phyloP scores from a whole-genome alignment of 1,284 basidiomycete species.

The Anthracocystis panici-leucophaei region DNA sequence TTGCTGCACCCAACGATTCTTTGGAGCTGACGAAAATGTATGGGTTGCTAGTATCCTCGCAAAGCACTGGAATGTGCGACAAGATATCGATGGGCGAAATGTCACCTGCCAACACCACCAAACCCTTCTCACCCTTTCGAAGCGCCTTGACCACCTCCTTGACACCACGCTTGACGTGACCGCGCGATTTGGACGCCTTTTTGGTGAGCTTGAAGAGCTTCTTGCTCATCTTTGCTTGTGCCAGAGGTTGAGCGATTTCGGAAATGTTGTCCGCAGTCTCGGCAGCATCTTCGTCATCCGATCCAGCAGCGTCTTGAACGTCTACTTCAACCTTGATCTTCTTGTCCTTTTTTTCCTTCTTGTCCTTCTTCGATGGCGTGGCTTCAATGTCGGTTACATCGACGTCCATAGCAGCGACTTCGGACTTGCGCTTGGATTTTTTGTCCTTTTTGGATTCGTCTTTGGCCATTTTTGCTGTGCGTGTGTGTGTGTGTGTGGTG shows the following conservation, averaged over 20 bases:
- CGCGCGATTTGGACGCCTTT: conserved; percentile 67
- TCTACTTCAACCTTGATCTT: conserved; percentile 36
- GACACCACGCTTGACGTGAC: conserved; percentile 69
- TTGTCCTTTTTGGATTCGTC: conserved; percentile 64
- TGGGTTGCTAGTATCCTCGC: conserved; percentile 93
- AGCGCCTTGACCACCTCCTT: conserved; percentile 69
- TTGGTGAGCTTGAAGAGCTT: conserved; percentile 69
- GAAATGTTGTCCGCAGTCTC: conserved; percentile 40
- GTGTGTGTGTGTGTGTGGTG: not conserved
- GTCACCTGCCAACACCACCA: conserved; percentile 93
- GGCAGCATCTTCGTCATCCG: conserved; percentile 48
- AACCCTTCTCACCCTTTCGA: conserved; percentile 69
- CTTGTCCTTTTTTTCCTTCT: conserved; percentile 61
- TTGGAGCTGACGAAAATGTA: conserved; percentile 77
- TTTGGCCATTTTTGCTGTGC: conserved; percentile 50
- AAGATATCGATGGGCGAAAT: conserved; percentile 99
- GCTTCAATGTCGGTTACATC: conserved; percentile 35
- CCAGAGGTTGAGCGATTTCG: conserved; percentile 66
- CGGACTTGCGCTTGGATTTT: conserved; percentile 57
- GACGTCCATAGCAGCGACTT: conserved; percentile 49
- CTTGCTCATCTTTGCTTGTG: conserved; percentile 63
- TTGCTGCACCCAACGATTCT: conserved; percentile 88
- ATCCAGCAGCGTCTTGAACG: conserved; percentile 29
- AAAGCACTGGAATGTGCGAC: conserved; percentile 92
- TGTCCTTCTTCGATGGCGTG: conserved; percentile 50